A percentile compares a stretch with the other conserved stretches of the same genome.
These are phyloP conservation scores for Penicillium sp. DNA, from an alignment of 2,329 filamentous ascomycete genomes.

Conservation along the genomic window DNA sequence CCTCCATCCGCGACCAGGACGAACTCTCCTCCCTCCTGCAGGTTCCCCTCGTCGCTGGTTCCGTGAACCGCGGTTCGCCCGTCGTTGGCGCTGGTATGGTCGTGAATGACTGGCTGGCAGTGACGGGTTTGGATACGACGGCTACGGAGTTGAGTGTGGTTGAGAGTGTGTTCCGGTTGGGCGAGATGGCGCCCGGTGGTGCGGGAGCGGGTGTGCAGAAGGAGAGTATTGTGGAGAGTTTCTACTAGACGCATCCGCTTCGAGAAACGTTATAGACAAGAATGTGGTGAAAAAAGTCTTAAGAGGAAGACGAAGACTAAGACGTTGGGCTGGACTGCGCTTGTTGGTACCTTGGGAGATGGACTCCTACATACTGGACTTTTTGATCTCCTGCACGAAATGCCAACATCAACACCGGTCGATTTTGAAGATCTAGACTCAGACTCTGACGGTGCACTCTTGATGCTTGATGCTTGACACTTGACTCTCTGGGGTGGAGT, in stretches of 20 bases:
- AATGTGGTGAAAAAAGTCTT: too few relatives aligned
- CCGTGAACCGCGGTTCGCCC: constrained; percentile 87
- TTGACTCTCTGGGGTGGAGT: constrained; percentile 1
- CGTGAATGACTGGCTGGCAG: constrained; percentile 96
- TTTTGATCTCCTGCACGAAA: neutral
- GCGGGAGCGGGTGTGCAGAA: constrained; percentile 70
- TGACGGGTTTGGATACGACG: constrained; percentile 90
- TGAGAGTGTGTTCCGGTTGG: constrained; percentile 92
- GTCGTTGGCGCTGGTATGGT: constrained; percentile 98
- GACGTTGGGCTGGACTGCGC: neutral
- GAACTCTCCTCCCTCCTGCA: constrained; percentile 91
- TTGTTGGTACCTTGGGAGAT: neutral
- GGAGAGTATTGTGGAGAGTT: constrained; percentile 98
- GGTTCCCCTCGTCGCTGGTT: constrained; percentile 92
- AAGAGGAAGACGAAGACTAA: neutral
- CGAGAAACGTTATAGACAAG: too few relatives aligned
- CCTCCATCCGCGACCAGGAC: constrained; percentile 95
- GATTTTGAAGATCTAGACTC: neutral
- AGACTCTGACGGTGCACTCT: neutral
- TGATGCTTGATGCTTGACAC: neutral
- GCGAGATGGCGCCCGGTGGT: constrained; percentile 72
- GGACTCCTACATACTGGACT: neutral
- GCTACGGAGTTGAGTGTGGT: constrained; percentile 97
- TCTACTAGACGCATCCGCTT: constrained; percentile 68
- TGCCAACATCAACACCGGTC: neutral